A percentile compares a stretch with the other conserved stretches of the same genome.
phyloP scores from a whole-genome alignment of 768 basidiomycete species.

The Podaxis rugospora region DNA sequence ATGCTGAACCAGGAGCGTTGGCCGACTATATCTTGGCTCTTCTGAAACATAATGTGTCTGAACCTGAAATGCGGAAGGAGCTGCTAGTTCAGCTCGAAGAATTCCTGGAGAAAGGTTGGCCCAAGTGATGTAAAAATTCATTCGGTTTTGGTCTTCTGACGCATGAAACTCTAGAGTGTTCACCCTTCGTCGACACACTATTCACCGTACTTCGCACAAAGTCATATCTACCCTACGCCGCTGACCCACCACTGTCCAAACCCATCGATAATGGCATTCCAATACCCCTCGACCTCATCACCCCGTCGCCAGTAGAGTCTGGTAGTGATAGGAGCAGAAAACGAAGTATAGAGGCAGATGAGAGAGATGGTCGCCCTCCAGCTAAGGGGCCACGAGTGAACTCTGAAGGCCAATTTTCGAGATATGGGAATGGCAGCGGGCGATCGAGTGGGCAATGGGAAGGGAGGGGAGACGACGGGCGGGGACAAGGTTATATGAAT shows the following conservation, averaged over 20 bases:
- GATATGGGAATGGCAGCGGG: constrained; percentile 43
- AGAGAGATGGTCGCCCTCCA: constrained; percentile 51
- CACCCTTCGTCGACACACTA: constrained; percentile 77
- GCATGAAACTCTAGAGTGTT: constrained; percentile 43
- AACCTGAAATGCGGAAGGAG: constrained; percentile 78
- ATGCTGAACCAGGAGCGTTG: constrained; percentile 91
- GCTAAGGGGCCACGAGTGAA: constrained; percentile 71
- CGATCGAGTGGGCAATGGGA: constrained; percentile 41
- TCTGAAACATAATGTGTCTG: constrained; percentile 83
- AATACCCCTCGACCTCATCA: constrained; percentile 66
- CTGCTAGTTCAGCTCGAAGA: constrained; percentile 77
- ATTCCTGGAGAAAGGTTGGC: constrained; percentile 86
- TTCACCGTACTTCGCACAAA: constrained; percentile 83
- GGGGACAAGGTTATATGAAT: constrained; percentile 30
- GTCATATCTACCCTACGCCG: constrained; percentile 75
- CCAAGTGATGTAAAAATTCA: constrained; percentile 11
- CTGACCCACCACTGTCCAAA: constrained; percentile 38
- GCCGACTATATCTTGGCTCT: constrained; percentile 94
- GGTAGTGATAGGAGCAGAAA: constrained; percentile 54
- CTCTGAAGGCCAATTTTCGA: constrained; percentile 61
- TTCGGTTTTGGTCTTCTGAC: constrained; percentile 9
- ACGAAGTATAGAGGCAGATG: constrained; percentile 60
- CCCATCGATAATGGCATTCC: constrained; percentile 66
- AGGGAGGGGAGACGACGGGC: constrained; percentile 28
- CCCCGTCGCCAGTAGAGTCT: constrained; percentile 31